Evolutionary conservation across 768 basidiomycete species (phyloP).

Genomic region (Fomitopsis pulvina): DNA sequence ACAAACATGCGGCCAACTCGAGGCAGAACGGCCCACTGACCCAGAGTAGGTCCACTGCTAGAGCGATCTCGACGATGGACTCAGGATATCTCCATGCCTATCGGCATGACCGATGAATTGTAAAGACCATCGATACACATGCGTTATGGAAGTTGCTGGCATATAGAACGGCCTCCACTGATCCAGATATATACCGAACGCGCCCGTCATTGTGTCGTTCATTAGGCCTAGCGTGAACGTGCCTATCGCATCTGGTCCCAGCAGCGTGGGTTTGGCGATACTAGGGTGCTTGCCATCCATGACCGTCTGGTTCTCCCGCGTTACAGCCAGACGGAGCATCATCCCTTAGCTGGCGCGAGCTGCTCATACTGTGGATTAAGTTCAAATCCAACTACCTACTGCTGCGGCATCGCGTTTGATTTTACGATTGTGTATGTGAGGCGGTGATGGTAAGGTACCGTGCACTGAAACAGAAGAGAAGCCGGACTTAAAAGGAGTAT

Average conservation of each 20-base stretch:
- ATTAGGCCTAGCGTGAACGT: neutral
- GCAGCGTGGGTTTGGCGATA: neutral
- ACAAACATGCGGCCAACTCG: constrained; percentile 4
- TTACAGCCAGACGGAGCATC: neutral
- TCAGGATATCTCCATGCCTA: constrained; percentile 1
- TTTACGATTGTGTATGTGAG: neutral
- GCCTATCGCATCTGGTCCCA: neutral
- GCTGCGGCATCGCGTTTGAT: neutral
- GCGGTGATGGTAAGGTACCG: neutral
- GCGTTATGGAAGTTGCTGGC: constrained; percentile 1
- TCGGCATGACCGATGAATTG: neutral
- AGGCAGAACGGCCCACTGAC: constrained; percentile 1
- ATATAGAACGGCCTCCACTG: neutral
- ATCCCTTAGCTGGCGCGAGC: neutral
- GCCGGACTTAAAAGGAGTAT: no score
- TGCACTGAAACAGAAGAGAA: neutral
- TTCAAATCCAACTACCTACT: neutral
- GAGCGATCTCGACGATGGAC: neutral
- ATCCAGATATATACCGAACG: neutral
- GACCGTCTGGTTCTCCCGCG: neutral
- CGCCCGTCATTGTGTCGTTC: neutral
- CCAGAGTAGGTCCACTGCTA: neutral
- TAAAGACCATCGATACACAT: constrained; percentile 6
- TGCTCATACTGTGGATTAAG: neutral
- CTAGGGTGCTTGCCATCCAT: neutral